Percentiles rank a stretch among this genome's conserved stretches.
Evolutionary conservation across 257 asterid species (phyloP).

Genomic region (Solanum chiquidenum): DNA sequence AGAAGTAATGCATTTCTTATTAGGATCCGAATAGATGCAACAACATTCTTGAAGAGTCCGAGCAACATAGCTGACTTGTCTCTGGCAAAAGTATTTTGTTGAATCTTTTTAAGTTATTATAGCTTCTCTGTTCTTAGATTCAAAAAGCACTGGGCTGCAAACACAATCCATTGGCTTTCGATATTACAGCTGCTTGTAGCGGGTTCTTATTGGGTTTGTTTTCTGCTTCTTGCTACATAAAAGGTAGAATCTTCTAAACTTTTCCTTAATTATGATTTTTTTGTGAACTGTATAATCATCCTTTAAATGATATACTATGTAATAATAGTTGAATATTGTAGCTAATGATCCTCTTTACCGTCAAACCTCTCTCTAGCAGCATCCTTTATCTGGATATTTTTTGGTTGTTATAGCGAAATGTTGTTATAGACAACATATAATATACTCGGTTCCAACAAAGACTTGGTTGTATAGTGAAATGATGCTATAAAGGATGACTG

Average conservation of each 20-base stretch:
- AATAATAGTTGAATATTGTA: neutral
- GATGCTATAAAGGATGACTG: neutral
- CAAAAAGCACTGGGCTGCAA: slow-evolving; percentile 86
- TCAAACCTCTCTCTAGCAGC: neutral
- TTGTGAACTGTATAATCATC: neutral
- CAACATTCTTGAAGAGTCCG: neutral
- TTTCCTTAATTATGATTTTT: neutral
- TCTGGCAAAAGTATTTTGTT: neutral
- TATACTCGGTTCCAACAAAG: neutral
- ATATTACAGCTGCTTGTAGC: slow-evolving; percentile 96
- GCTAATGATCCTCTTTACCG: neutral
- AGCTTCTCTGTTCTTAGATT: slow-evolving; percentile 37
- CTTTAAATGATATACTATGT: neutral
- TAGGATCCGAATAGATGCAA: neutral
- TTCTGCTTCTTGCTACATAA: slow-evolving; percentile 82
- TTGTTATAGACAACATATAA: neutral
- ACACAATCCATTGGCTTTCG: slow-evolving; percentile 72
- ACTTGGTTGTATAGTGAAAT: neutral
- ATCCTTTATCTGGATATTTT: neutral
- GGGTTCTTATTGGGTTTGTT: slow-evolving; percentile 81
- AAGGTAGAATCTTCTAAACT: slow-evolving; percentile 37
- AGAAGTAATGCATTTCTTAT: neutral
- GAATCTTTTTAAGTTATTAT: neutral
- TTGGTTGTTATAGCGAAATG: neutral
- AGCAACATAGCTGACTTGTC: neutral